A percentile compares a stretch with the other conserved stretches of the same genome.
Conservation (phyloP, 352 stramenopile genomes). For the Phytopythium boreale region DNA sequence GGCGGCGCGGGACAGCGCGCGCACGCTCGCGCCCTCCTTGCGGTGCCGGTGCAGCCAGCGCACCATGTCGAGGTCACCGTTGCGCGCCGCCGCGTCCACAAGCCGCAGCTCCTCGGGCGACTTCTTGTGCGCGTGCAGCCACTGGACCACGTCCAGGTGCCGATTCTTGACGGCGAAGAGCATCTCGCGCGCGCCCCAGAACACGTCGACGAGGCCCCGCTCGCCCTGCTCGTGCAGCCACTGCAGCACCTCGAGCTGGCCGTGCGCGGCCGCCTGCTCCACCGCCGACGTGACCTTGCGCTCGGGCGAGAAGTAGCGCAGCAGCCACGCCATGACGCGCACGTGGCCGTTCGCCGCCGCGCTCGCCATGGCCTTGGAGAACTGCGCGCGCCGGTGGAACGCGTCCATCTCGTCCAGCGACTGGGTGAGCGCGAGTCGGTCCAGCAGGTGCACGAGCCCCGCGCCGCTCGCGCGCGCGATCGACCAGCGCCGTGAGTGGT, state of each 20-base stretch:
- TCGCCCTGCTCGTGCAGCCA: background rate
- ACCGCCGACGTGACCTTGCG: background rate
- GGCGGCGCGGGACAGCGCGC: conserved; percentile 18
- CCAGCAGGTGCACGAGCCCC: conserved; percentile 4
- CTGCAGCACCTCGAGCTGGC: conserved; percentile 1
- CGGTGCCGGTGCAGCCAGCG: conserved; percentile 27
- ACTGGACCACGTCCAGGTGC: conserved; percentile 7
- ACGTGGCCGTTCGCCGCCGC: conserved; percentile 9
- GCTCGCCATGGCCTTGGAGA: conserved; percentile 7
- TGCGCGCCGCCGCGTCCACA: conserved; percentile 18
- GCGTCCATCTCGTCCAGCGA: conserved; percentile 1
- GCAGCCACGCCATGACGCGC: conserved; percentile 15
- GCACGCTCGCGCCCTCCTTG: conserved; percentile 1
- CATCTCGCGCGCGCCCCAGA: conserved; percentile 5
- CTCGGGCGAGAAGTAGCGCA: conserved; percentile 1
- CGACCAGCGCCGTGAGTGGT: conserved; percentile 17
- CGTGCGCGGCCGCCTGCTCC: background rate
- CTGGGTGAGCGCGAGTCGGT: background rate
- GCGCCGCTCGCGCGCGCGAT: background rate
- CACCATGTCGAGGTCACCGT: conserved; percentile 19
- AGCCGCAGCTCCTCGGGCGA: conserved; percentile 29
- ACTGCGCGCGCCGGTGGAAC: conserved; percentile 18
- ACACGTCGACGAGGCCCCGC: background rate
- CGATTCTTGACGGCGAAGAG: conserved; percentile 1
- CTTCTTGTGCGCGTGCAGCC: conserved; percentile 14